Conservation (phyloP, 306 rosid species). For the Fagus sylvatica region DNA sequence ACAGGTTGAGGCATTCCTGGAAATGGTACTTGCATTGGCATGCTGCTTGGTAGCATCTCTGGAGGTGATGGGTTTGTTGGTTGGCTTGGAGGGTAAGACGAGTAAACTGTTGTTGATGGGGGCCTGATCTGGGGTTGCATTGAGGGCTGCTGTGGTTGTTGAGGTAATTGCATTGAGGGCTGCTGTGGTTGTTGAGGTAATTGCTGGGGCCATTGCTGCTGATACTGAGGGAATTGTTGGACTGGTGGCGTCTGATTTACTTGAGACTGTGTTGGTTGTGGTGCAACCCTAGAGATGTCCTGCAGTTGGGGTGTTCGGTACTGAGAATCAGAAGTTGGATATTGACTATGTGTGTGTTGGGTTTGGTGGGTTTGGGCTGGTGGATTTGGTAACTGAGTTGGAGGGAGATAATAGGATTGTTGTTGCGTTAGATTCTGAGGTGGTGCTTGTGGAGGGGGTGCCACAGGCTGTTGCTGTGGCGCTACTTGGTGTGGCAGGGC, state of each 20-base stretch:
- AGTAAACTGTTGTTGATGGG: conserved; percentile 51
- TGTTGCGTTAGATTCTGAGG: conserved; percentile 60
- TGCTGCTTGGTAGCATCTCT: conserved; percentile 71
- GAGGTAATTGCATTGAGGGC: conserved; percentile 46
- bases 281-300: conserved; percentile 57
- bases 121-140: conserved; percentile 73
- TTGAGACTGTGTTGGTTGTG: conserved; percentile 63
- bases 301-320: conserved; percentile 63
- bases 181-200: conserved; percentile 55
- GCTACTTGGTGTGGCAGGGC: conserved; percentile 79
- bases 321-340: conserved; percentile 68
- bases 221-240: conserved; percentile 80
- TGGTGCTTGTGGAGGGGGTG: conserved; percentile 56
- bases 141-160: conserved; percentile 58
- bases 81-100: conserved; percentile 67
- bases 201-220: conserved; percentile 47
- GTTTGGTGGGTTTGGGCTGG: conserved; percentile 48
- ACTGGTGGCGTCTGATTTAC: conserved; percentile 55
- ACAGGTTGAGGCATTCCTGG: conserved; percentile 68
- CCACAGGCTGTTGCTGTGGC: conserved; percentile 55
- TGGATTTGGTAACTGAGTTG: conserved; percentile 60
- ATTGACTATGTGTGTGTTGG: conserved; percentile 68
- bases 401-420: conserved; percentile 67
- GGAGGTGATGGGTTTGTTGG: conserved; percentile 58
- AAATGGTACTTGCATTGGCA: conserved; percentile 87